A percentile compares a stretch with the other conserved stretches of the same genome.
Conservation (phyloP, 148 eudicot genomes). For the Dianthus caryophyllus region DNA sequence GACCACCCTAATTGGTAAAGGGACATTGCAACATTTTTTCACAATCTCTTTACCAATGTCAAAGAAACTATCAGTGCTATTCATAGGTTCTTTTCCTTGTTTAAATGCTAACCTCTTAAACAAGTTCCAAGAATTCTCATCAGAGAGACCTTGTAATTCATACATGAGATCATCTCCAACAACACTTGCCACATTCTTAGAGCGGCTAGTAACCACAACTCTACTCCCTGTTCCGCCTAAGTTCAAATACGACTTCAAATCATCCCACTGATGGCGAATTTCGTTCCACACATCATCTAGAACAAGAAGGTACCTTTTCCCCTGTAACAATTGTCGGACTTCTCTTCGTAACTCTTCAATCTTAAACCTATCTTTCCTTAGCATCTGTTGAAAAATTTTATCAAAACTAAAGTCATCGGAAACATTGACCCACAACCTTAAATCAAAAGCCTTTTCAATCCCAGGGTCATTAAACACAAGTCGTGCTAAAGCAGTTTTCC, state of each 20-base stretch:
- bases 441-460: constrained; percentile 12
- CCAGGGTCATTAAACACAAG: constrained; percentile 14
- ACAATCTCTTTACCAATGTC: constrained; percentile 27
- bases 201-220: constrained; percentile 23
- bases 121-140: constrained; percentile 26
- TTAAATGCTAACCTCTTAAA: constrained; percentile 24
- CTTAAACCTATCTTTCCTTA: neutral
- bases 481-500: constrained; percentile 26
- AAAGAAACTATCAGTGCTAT: neutral
- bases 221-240: constrained; percentile 20
- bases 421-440: constrained; percentile 20
- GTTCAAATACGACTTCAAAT: neutral
- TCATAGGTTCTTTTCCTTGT: neutral
- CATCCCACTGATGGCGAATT: constrained; percentile 12
- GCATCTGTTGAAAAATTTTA: constrained; percentile 10
- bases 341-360: constrained; percentile 15
- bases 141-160: constrained; percentile 20
- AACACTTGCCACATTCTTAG: constrained; percentile 14
- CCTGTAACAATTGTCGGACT: constrained; percentile 9
- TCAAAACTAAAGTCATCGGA: constrained; percentile 17
- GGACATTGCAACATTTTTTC: constrained; percentile 25
- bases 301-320: constrained; percentile 19
- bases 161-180: neutral
- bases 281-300: constrained; percentile 26
- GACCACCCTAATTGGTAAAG: constrained; percentile 25